Evolutionary conservation across 179 eudicot species (phyloP).

Genomic region (Vitellaria paradoxa): DNA sequence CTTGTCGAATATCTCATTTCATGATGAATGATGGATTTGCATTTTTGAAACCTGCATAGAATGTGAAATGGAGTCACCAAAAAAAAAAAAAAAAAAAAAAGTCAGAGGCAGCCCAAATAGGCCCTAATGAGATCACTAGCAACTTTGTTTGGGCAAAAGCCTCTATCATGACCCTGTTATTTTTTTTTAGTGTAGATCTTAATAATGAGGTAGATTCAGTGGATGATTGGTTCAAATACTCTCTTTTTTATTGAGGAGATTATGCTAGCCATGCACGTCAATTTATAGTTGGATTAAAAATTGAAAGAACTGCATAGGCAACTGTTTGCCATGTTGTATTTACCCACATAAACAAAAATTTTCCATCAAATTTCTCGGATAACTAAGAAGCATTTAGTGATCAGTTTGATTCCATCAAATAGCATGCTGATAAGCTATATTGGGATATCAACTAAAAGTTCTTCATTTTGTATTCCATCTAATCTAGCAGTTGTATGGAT

Average conservation of each 20-base stretch:
- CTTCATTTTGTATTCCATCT: background rate
- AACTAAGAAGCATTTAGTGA: no score
- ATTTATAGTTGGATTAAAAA: background rate
- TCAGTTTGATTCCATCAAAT: no score
- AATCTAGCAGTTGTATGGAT: background rate
- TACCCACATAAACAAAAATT: no score
- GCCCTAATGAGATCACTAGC: background rate
- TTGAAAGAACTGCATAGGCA: background rate
- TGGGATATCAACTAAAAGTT: no score
- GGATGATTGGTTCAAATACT: constrained; percentile 2
- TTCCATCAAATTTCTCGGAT: no score
- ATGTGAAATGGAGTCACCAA: background rate
- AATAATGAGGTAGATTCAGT: background rate
- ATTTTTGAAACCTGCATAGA: background rate
- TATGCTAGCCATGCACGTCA: no score
- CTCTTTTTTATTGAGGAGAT: background rate
- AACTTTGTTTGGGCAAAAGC: no score
- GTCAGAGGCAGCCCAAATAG: background rate
- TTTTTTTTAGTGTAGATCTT: background rate
- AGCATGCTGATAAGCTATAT: no score
- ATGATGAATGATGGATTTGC: background rate
- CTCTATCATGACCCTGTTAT: background rate
- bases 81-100: no score
- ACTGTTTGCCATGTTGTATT: no score
- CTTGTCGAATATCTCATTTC: background rate